Evolutionary conservation across 2,329 filamentous ascomycete species (phyloP), one percentile per base, ranked within the genome.

Genomic region (Aureobasidium sp.): DNA sequence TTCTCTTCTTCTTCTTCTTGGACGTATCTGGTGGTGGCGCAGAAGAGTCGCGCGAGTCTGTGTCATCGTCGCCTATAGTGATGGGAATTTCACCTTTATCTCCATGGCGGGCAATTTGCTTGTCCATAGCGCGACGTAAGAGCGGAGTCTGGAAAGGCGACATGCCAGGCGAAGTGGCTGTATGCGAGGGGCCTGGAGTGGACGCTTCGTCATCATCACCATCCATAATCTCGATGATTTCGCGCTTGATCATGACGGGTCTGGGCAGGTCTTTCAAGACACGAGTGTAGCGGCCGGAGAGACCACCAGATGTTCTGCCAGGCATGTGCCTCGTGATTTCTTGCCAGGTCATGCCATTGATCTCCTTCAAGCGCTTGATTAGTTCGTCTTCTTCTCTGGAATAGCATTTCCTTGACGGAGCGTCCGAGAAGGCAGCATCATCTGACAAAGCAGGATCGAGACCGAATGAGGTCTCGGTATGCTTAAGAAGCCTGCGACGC

Each of bases 351-450:
- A 70, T 63, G 7, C 67, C 66, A 39, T 76, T 72, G 0, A 75
- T 73, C 59, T 78, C 76, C 52, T 75, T 78, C 5, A 79, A 59
- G 39, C 73, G 73, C 5, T 76, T 72, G 0, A 80, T 66, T 8
- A 75, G 64, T 1, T 58, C 59, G 36, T 72, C 68, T 53, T 75
- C 73, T 37, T 72, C 68, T 5, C 47, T 39, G 3, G 67, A 67
- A 39, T 70, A 75, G 36, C 22, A 14, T 6, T 34, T 34, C 8
- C 42, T 31, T 37, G 42, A 27, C 5, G 36, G 29, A 37, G 31
- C 42, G 22, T 49, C 57, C 6, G 57, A 60, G 27, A 49, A 41
- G 29, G 15, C 36, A 22, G 31, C n/a, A n/a, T 60, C 45, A 22
- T 60, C 42, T 14, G 42, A 20, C 20, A 49, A 49, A 2, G 56